A percentile compares a stretch with the other conserved stretches of the same genome.
Conservation (phyloP, 495 filamentous ascomycete genomes). For the Xylaria castorea region DNA sequence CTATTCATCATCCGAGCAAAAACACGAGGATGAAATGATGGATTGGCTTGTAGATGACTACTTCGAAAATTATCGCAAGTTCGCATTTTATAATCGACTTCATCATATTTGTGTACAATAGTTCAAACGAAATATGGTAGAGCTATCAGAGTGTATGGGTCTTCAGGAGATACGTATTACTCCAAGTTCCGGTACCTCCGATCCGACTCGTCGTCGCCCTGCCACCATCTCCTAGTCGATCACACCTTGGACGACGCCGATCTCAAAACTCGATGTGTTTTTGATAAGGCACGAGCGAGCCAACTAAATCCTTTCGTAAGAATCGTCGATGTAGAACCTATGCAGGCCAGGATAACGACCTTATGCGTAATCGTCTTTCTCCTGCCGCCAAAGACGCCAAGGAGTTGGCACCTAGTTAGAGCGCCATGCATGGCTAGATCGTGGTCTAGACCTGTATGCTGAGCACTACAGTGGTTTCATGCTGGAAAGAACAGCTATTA, state of each 20-base stretch:
- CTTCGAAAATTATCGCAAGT: conserved; percentile 4
- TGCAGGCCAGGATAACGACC: neutral
- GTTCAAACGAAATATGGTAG: neutral
- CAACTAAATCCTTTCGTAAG: neutral
- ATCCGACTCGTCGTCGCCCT: neutral
- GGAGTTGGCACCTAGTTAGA: neutral
- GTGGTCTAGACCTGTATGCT: neutral
- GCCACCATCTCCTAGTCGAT: neutral
- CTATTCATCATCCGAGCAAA: neutral
- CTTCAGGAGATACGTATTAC: neutral
- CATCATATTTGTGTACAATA: neutral
- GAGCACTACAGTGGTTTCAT: neutral
- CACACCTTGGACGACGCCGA: neutral
- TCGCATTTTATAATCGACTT: neutral
- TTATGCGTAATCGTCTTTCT: neutral
- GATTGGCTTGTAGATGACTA: neutral
- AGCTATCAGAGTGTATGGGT: neutral
- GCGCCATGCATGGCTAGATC: neutral
- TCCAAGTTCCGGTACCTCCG: neutral
- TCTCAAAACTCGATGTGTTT: neutral
- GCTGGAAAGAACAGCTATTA: neutral
- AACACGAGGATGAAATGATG: neutral
- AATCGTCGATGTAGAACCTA: neutral
- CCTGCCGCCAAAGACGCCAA: neutral
- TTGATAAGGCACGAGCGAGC: neutral